Evolutionary conservation across 2,329 filamentous ascomycete species (phyloP).

Genomic region (Trichoderma gracile): DNA sequence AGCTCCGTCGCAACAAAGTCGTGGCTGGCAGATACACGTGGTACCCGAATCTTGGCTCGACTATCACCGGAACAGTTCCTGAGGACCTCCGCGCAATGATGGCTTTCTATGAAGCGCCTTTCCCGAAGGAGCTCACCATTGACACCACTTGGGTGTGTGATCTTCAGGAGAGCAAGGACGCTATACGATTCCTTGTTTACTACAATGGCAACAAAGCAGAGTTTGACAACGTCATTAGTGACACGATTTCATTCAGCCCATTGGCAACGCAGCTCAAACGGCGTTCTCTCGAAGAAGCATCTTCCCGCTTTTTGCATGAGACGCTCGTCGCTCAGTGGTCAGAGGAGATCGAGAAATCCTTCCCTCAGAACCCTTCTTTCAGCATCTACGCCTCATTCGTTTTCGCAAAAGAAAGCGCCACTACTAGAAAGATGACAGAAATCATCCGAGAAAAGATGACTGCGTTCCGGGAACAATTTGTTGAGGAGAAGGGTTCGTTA

Average conservation of each 20-base stretch:
- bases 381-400: conserved; percentile 34
- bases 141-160: conserved; percentile 31
- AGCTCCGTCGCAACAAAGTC: conserved; percentile 24
- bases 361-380: conserved; percentile 31
- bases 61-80: no score
- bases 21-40: conserved; percentile 35
- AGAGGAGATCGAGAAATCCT: conserved; percentile 32
- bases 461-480: conserved; percentile 28
- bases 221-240: conserved; percentile 23
- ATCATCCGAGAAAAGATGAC: conserved; percentile 22
- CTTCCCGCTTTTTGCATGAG: conserved; percentile 36
- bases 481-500: conserved; percentile 28
- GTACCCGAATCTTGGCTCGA: conserved; percentile 12
- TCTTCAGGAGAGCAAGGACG: conserved; percentile 7
- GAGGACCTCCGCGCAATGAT: no score
- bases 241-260: neutral
- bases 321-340: conserved; percentile 35
- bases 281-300: conserved; percentile 27
- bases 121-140: conserved; percentile 36
- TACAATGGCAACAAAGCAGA: conserved; percentile 24
- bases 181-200: conserved; percentile 28
- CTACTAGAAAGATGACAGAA: no score
- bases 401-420: conserved; percentile 16
- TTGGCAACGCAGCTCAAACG: conserved; percentile 31
- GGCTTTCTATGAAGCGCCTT: conserved; percentile 35